A percentile compares a stretch with the other conserved stretches of the same genome.
Conservation (phyloP, 2,329 filamentous ascomycete genomes). For the Aspergillus awamori region DNA sequence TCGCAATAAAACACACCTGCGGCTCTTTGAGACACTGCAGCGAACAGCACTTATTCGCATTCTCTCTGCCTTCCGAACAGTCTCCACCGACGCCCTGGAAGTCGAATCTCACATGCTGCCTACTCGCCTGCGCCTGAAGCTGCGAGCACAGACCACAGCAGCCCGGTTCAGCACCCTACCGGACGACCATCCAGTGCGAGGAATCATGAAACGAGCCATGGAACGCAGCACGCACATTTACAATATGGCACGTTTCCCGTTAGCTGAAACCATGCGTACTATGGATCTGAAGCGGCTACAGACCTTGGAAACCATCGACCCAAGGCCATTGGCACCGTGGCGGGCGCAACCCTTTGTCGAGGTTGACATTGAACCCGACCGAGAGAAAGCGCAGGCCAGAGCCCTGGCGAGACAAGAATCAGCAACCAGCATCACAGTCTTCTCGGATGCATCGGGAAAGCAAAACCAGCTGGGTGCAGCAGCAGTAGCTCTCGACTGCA, state of each 20-base stretch:
- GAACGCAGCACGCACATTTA: conserved; percentile 5
- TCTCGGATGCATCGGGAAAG: conserved; percentile 23
- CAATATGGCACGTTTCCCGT: conserved; percentile 18
- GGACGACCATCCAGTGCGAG: conserved; percentile 9
- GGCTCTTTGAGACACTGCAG: conserved; percentile 19
- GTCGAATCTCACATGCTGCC: conserved; percentile 22
- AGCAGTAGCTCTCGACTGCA: conserved; percentile 7
- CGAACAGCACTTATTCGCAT: conserved; percentile 22
- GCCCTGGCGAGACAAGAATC: background rate
- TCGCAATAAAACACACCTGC: conserved; percentile 23
- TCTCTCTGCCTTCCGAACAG: conserved; percentile 25
- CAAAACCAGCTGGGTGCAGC: background rate
- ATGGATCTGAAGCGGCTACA: conserved; percentile 19
- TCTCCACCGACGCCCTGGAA: conserved; percentile 19
- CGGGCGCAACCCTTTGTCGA: conserved; percentile 22
- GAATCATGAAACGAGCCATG: conserved; percentile 15
- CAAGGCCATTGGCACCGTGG: conserved; percentile 25
- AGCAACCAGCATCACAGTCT: conserved; percentile 18
- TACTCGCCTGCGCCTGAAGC: conserved; percentile 9
- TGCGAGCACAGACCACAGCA: no score
- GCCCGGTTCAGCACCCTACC: conserved; percentile 14
- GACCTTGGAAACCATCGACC: conserved; percentile 29
- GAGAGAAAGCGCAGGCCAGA: conserved; percentile 17
- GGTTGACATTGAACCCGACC: conserved; percentile 28
- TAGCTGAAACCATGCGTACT: conserved; percentile 23